Percentiles rank a stretch among this genome's conserved stretches.
These are phyloP conservation scores for Suillus decipiens DNA, from an alignment of 768 basidiomycete species.

Conservation along the genomic window DNA sequence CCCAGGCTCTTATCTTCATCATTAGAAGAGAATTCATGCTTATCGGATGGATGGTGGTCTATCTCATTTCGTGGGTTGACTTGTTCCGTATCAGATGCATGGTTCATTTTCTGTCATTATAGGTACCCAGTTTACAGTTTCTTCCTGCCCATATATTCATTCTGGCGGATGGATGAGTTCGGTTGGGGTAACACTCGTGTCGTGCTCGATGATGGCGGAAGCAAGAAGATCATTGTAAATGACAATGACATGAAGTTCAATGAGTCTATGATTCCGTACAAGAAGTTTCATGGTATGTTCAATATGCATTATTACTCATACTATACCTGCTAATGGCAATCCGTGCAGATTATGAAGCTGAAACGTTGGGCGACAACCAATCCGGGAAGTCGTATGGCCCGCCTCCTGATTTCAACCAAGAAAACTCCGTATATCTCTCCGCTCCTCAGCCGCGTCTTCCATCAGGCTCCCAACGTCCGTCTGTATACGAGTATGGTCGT, in stretches of 20 bases:
- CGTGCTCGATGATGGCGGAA: constrained; percentile 65
- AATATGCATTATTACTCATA: neutral
- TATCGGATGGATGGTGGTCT: constrained; percentile 73
- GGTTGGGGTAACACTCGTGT: constrained; percentile 67
- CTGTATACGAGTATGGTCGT: constrained; percentile 39
- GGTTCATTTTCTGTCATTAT: constrained; percentile 10
- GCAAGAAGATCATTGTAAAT: constrained; percentile 55
- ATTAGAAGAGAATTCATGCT: constrained; percentile 77
- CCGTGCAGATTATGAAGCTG: constrained; percentile 62
- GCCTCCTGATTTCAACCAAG: constrained; percentile 36
- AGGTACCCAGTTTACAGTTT: constrained; percentile 71
- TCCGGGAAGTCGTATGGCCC: constrained; percentile 50
- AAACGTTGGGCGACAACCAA: constrained; percentile 51
- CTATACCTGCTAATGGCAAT: constrained; percentile 16
- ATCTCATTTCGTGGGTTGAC: constrained; percentile 58
- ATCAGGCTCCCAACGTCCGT: constrained; percentile 41
- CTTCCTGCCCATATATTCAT: constrained; percentile 69
- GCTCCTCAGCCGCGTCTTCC: constrained; percentile 39
- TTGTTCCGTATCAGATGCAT: neutral
- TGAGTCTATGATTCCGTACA: constrained; percentile 75
- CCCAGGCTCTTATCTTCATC: constrained; percentile 63
- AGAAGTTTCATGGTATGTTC: constrained; percentile 66
- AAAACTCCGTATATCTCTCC: constrained; percentile 24
- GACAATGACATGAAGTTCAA: constrained; percentile 72
- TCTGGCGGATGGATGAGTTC: constrained; percentile 80